Percentiles rank a stretch among this genome's conserved stretches.
Evolutionary conservation across 2,329 filamentous ascomycete genomes (phyloP).

Genomic region (Trichophyton schoenleinii): DNA sequence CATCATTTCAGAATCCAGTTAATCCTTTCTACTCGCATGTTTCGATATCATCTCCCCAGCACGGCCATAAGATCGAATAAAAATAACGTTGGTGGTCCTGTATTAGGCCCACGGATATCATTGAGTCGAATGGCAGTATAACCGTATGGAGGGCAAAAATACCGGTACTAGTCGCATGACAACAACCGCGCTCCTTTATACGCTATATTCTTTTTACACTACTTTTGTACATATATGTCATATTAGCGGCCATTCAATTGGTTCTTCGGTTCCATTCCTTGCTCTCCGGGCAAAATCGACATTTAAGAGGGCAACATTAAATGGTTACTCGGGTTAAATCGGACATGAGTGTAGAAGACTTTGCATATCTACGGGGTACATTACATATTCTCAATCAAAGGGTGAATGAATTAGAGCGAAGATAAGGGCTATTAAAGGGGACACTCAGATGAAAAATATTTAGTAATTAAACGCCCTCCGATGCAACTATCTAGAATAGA

Average conservation of each 20-base stretch:
- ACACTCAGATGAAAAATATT: neutral
- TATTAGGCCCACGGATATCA: neutral
- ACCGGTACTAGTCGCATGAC: neutral
- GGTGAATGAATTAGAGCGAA: neutral
- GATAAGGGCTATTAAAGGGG: neutral
- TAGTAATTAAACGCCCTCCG: neutral
- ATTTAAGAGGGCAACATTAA: neutral
- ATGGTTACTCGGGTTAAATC: no score
- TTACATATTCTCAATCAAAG: no score
- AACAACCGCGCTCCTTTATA: neutral
- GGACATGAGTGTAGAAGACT: no score
- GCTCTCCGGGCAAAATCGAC: neutral
- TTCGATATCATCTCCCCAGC: neutral
- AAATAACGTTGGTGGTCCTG: neutral
- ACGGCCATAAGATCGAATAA: neutral
- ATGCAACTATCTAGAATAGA: neutral
- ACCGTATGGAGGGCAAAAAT: neutral
- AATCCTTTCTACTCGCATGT: neutral
- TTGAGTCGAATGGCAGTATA: neutral
- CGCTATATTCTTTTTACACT: neutral
- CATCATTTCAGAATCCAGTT: neutral
- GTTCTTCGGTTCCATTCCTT: neutral
- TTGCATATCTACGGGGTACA: no score
- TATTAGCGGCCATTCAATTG: neutral
- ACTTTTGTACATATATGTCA: neutral